Conservation (phyloP, 2,329 filamentous ascomycete genomes). For the Chalaropsis ovoidea region DNA sequence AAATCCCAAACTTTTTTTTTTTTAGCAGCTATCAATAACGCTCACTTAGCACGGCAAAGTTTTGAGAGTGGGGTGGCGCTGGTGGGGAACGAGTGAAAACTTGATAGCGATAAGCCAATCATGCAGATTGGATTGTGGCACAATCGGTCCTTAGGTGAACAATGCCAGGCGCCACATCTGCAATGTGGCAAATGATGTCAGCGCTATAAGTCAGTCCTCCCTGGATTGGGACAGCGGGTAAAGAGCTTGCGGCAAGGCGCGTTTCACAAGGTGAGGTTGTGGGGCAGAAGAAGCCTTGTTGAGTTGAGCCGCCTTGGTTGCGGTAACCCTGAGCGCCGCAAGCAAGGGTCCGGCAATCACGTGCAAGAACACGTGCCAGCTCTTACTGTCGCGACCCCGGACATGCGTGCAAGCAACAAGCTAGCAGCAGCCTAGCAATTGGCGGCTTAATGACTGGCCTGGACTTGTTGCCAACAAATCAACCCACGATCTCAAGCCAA, state of each 20-base stretch:
- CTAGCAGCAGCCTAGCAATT: neutral
- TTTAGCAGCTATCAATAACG: conserved; percentile 9
- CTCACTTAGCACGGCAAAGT: conserved; percentile 20
- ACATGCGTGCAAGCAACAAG: neutral
- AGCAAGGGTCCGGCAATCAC: neutral
- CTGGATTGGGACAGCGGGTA: neutral
- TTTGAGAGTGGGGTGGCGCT: conserved; percentile 24
- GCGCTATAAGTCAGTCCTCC: neutral
- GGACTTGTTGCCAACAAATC: neutral
- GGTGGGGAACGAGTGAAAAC: conserved; percentile 20
- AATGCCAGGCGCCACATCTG: conserved; percentile 10
- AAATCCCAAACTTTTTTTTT: neutral
- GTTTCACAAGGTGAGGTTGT: neutral
- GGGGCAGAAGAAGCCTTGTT: neutral
- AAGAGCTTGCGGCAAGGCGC: neutral
- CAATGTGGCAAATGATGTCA: conserved; percentile 12
- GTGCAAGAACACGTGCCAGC: neutral
- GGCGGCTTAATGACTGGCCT: neutral
- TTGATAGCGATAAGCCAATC: conserved; percentile 24
- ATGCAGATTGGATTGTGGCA: conserved; percentile 18
- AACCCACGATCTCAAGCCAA: neutral
- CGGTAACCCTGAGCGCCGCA: neutral
- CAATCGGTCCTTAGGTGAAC: conserved; percentile 2
- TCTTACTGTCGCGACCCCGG: neutral
- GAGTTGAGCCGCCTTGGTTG: no score